Percentiles rank a stretch among this genome's conserved stretches.
Conservation (phyloP, 2,329 filamentous ascomycete species). For the Fusarium anthophilum region DNA sequence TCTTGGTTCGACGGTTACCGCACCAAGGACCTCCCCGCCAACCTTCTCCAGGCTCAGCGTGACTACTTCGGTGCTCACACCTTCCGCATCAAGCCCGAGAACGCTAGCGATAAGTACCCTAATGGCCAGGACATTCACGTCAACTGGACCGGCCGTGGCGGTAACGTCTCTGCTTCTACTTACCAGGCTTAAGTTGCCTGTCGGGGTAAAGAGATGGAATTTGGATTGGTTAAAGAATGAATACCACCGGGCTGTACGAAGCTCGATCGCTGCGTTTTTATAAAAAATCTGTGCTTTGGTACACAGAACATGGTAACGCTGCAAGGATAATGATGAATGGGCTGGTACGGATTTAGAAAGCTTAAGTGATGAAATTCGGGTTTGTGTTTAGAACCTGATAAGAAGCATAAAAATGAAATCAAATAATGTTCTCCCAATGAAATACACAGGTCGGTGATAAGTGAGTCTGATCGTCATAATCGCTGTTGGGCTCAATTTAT, state of each 20-base stretch:
- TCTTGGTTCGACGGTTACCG: conserved; percentile 99
- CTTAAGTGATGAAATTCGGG: conserved; percentile 35
- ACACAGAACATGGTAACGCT: conserved; percentile 37
- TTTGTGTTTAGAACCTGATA: conserved; percentile 24
- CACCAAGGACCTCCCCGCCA: conserved; percentile 95
- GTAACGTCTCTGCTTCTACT: conserved; percentile 95
- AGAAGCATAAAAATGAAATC: conserved; percentile 24
- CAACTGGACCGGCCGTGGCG: conserved; percentile 99
- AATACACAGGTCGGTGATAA: not conserved
- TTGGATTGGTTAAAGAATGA: conserved; percentile 24
- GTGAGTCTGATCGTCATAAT: not conserved
- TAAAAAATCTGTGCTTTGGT: conserved; percentile 37
- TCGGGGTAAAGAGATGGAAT: conserved; percentile 17
- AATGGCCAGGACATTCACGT: conserved; percentile 92
- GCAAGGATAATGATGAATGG: conserved; percentile 42
- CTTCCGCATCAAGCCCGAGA: conserved; percentile 87
- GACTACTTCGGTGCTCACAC: conserved; percentile 99
- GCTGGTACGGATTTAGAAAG: conserved; percentile 40
- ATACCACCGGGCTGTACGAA: conserved; percentile 34
- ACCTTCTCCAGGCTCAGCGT: conserved; percentile 97
- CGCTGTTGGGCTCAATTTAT: not conserved
- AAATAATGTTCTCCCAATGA: not conserved
- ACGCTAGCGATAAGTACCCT: conserved; percentile 80
- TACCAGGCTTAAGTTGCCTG: conserved; percentile 82
- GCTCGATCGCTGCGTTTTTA: conserved; percentile 35